A percentile compares a stretch with the other conserved stretches of the same genome.
These are phyloP conservation scores for Eutypa lata DNA, from an alignment of 2,329 filamentous ascomycete genomes.

Conservation along the genomic window DNA sequence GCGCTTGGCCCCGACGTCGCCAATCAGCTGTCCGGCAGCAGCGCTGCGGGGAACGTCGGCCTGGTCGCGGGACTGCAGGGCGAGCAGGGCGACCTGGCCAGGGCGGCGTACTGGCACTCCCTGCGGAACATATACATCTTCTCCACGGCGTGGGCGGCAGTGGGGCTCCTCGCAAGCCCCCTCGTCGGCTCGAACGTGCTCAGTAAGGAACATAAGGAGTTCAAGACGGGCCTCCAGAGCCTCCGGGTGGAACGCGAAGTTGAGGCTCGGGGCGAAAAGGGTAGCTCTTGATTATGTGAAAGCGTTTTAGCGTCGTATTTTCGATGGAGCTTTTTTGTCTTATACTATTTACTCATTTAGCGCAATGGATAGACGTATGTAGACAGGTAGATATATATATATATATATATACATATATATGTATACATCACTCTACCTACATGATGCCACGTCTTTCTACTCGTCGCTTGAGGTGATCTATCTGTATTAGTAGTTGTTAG, in stretches of 20 bases:
- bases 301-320: too few relatives aligned
- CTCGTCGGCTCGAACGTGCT: slow-evolving; percentile 48
- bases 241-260: slow-evolving; percentile 25
- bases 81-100: slow-evolving; percentile 32
- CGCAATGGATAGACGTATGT: too few relatives aligned
- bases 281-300: too few relatives aligned
- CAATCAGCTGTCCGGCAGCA: slow-evolving; percentile 44
- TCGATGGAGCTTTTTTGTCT: too few relatives aligned
- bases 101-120: slow-evolving; percentile 45
- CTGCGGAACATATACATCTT: slow-evolving; percentile 57
- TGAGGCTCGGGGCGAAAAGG: background rate
- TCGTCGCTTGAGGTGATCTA: too few relatives aligned
- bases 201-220: slow-evolving; percentile 53
- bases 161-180: slow-evolving; percentile 45
- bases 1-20: slow-evolving; percentile 48
- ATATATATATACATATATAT: too few relatives aligned
- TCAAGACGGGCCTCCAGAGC: slow-evolving; percentile 53
- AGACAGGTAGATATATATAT: too few relatives aligned
- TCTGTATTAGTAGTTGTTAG: too few relatives aligned
- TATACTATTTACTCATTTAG: too few relatives aligned
- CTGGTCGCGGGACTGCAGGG: slow-evolving; percentile 44
- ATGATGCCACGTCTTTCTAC: too few relatives aligned
- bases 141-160: slow-evolving; percentile 46
- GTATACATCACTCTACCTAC: too few relatives aligned
- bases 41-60: slow-evolving; percentile 48